phyloP scores from a whole-genome alignment of 1,284 basidiomycete genomes.

The Xanthoconium separans region DNA sequence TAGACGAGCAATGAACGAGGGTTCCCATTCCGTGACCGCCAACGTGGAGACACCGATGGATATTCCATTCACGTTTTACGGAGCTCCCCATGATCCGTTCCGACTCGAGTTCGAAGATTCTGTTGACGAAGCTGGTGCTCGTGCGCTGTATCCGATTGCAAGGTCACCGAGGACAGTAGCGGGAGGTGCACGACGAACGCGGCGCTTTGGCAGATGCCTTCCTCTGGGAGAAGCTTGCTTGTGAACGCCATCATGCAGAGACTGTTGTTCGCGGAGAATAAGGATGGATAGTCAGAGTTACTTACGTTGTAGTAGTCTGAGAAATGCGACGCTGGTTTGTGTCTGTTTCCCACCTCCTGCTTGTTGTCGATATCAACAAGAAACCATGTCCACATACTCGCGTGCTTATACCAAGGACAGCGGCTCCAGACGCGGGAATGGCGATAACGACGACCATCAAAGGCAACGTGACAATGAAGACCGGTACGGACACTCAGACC shows the following conservation, averaged over 20 bases:
- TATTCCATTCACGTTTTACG: constrained; percentile 1
- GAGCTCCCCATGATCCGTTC: constrained; percentile 22
- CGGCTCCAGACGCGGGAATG: constrained; percentile 13
- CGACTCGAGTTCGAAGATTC: constrained; percentile 12
- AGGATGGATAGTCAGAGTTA: neutral
- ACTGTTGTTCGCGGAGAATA: neutral
- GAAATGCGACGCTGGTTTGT: neutral
- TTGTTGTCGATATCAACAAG: neutral
- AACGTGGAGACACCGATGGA: neutral
- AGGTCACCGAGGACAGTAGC: constrained; percentile 4
- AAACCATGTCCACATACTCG: constrained; percentile 17
- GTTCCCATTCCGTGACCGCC: neutral
- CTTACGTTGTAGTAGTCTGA: neutral
- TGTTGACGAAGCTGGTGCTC: neutral
- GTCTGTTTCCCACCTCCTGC: constrained; percentile 5
- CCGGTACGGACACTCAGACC: constrained; percentile 5
- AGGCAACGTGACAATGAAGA: constrained; percentile 7
- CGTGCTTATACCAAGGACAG: constrained; percentile 17
- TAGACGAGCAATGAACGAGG: neutral
- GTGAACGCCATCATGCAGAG: neutral
- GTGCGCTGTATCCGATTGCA: constrained; percentile 10
- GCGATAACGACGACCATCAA: constrained; percentile 6
- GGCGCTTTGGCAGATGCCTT: constrained; percentile 22
- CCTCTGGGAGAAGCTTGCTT: constrained; percentile 10
- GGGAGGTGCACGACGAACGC: constrained; percentile 7